Conservation (phyloP, 202 grass and related monocot genomes). For the Elaeis oleifera region DNA sequence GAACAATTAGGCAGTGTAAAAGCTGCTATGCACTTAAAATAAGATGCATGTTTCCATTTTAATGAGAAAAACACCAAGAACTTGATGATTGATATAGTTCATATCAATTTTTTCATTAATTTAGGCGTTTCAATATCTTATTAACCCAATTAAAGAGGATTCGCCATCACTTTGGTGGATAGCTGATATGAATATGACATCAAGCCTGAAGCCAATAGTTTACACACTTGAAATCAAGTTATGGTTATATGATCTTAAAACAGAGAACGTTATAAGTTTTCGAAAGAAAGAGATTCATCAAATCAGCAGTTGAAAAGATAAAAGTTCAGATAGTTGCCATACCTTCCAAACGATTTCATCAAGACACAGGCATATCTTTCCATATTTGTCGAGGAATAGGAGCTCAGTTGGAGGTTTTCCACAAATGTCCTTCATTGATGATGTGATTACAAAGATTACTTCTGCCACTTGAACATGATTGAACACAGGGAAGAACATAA, state of each 20-base stretch:
- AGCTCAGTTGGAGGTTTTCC: slow-evolving; percentile 74
- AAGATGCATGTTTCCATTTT: too few relatives aligned
- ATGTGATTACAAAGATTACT: slow-evolving; percentile 83
- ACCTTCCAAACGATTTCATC: slow-evolving; percentile 99
- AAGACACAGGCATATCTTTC: slow-evolving; percentile 83
- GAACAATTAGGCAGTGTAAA: background rate
- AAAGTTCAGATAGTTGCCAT: slow-evolving; percentile 1
- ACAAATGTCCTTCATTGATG: slow-evolving; percentile 83
- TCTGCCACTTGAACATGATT: slow-evolving; percentile 44
- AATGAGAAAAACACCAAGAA: too few relatives aligned
- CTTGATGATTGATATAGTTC: too few relatives aligned
- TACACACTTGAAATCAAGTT: too few relatives aligned
- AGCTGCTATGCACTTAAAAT: background rate
- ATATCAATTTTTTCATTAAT: too few relatives aligned
- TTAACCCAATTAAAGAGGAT: too few relatives aligned
- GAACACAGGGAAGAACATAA: background rate
- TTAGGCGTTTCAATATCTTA: too few relatives aligned
- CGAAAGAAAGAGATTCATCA: background rate
- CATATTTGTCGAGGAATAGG: slow-evolving; percentile 93
- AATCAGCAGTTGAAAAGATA: background rate
- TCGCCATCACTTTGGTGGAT: too few relatives aligned
- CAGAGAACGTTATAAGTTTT: background rate
- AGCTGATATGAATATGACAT: too few relatives aligned
- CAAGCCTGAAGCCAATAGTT: too few relatives aligned
- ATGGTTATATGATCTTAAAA: background rate